Evolutionary conservation across 208 protist species (phyloP), one percentile per base, ranked within the genome.

Genomic region (Acanthamoeba royreba): DNA sequence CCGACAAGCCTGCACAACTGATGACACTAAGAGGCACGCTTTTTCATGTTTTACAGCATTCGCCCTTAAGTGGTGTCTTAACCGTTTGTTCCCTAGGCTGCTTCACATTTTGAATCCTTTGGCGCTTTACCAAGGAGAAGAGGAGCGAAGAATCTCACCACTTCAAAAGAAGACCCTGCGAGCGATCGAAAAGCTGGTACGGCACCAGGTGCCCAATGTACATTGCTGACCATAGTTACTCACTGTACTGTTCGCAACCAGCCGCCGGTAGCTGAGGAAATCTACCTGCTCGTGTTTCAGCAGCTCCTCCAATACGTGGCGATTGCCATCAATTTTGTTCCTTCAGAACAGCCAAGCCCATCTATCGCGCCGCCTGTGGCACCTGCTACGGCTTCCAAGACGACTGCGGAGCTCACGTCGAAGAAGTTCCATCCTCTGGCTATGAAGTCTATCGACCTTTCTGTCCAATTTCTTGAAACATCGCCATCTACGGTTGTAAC

Each of bases 371-470:
- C 81, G 17, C 0, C 45, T 42, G 1, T 40, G 28, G 15, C 28
- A 1, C 0, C 43, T 8, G 7, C 33, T 4, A 11, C 49, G 31
- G 22, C 49, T 4, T 28, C 46, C 42, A 4, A 28, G 49, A 25
- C 33, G 11, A 35, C 7, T 40, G 72, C 15, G 22, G 33, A 11
- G 7, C 25, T 45, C 77, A 3, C 77, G 3, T 86, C 81, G 11
- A 15, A 15, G 31, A 11, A 46, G 72, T 92, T 92, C 87, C 87
- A 92, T 79, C 87, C 87, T 15, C 43, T 92, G 55, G 87, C 58
- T 13, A 72, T 61, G 35, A 92, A 79, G 53, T n/a, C 58, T 11
- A 92, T 92, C 8, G 58, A 79, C 33, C 35, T 92, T 19, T 7
- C 35, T 33, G 45, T 92, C 7, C 55, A 42, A n/a, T 92, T 45